Evolutionary conservation across 2,329 filamentous ascomycete genomes (phyloP), one percentile per base, ranked within the genome.

Genomic region (Fusarium sambucinum): DNA sequence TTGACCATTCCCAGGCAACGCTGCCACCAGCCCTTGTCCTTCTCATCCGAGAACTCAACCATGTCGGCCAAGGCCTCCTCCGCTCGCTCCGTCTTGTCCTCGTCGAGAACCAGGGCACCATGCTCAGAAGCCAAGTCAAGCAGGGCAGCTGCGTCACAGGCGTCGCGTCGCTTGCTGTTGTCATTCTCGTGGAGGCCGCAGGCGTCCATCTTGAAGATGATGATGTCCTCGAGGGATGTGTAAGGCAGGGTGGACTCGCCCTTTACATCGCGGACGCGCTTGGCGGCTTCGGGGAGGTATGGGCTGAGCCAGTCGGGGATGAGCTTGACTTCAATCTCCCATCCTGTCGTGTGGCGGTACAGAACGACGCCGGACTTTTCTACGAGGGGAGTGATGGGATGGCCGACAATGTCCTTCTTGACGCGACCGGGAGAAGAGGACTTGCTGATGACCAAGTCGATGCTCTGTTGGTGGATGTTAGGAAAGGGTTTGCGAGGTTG

Each of bases 281-380:
- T 67, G 7, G 74, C 74, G 6, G 74, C 57, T 8, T 57, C 52
- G 38, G 74, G 74, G 33, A 75, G 74, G 47, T 73, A 75, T 0
- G 74, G 71, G 53, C 74, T 75, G 4, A 75, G 65, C 74, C 74
- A 75, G 68, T 75, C 74, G 30, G 74, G 74, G 13, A 75, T 67
- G 29, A 75, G 68, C 63, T 75, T 75, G 12, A 75, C 74, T 32
- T 75, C 71, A 10, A 75, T 65, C 47, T 75, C 71, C 73, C 73
- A 75, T 25, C 73, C 71, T 44, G 37, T 69, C 1, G 74, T 55
- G 47, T 73, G 72, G 16, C 59, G 64, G 58, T 75, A 75, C 19
- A 69, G 68, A 44, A 75, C 66, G 11, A 56, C 63, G 11, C 74
- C 74, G 9, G 74, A 66, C 37, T 65, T 71, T 47, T 75, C 74